phyloP scores from a whole-genome alignment of 495 filamentous ascomycete genomes.

The Pseudevernia furfuracea region DNA sequence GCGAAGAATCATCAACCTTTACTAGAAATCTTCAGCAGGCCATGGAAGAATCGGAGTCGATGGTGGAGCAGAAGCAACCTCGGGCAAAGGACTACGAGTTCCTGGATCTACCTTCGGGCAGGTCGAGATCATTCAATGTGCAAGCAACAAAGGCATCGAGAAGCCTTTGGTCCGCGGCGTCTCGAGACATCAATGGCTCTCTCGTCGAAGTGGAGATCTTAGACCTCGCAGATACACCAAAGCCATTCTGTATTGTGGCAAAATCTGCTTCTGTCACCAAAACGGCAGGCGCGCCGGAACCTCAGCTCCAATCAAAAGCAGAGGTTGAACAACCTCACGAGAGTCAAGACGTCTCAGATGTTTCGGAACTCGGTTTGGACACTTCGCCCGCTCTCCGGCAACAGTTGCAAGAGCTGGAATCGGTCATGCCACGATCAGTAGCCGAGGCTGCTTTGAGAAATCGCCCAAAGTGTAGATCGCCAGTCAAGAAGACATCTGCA shows the following conservation, averaged over 20 bases:
- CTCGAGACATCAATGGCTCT: slow-evolving; percentile 55
- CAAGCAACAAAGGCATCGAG: slow-evolving; percentile 31
- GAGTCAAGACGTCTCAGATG: too few relatives aligned
- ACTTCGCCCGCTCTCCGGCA: neutral
- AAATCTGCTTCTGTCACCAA: neutral
- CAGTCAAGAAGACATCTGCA: slow-evolving; percentile 14
- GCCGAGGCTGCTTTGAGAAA: slow-evolving; percentile 17
- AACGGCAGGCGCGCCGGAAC: neutral
- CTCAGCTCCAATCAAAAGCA: neutral
- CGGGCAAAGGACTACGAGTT: neutral
- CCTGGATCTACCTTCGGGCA: neutral
- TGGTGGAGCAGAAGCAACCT: neutral
- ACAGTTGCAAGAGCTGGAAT: neutral
- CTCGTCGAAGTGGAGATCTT: slow-evolving; percentile 51
- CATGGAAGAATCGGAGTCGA: slow-evolving; percentile 51
- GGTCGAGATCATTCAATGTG: slow-evolving; percentile 18
- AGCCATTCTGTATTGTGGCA: neutral
- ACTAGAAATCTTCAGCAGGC: slow-evolving; percentile 63
- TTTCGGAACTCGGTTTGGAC: slow-evolving; percentile 1
- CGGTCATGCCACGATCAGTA: slow-evolving; percentile 18
- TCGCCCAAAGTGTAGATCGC: slow-evolving; percentile 21
- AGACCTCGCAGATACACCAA: slow-evolving; percentile 46
- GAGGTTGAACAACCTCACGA: too few relatives aligned
- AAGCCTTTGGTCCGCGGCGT: slow-evolving; percentile 60
- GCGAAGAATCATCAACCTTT: slow-evolving; percentile 62